Base-by-base conservation (phyloP, 2,329 filamentous ascomycete genomes). In the Hymenoscyphus albidus region DNA sequence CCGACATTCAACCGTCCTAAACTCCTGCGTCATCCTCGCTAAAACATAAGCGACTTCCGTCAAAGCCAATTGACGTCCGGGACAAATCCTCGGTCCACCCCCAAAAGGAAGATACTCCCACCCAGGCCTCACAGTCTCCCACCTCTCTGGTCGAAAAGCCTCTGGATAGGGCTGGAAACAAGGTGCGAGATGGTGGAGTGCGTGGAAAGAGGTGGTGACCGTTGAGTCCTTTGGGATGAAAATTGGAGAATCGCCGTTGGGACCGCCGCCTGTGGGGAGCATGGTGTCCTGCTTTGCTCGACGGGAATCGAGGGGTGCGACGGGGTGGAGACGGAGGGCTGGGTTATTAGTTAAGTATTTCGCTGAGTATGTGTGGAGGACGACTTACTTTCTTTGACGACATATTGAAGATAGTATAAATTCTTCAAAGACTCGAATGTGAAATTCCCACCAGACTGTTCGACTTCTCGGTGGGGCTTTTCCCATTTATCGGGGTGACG, bases 1-100 rank as follows among this genome's bases (percentile, higher is more conserved):
- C 77, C 78, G 42, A 76, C 78, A 64, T 72, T 73, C 10, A 80
- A 83, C 63, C 70, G 72, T 0, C 70, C 83, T 51, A 13, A 56
- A 56, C 18, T 56, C 54, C 14, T 56, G 54, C 3, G 5, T 27
- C 10, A 56, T 32, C 31, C 54, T 56, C 22, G 54, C 54, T 2
- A 56, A 2, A 56, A 35, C 31, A 56, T 56, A 56, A n/a, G 22
- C 22, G 35, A 35, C 22, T 32, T 56, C 12, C 5, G 31, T 56
- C 22, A 56, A 56, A 31, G 54, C 54, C 12, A 56, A 14, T n/a
- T 56, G 54, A 31, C 31, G 10, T 5, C 22, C 32, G 6, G 38
- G 38, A 35, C 56, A 58, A 22, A 58, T 35, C 16, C 56, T 58
- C 9, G 56, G 56, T 12, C 56, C 56, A n/a, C 32, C 56, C 10